Evolutionary conservation across 2,329 filamentous ascomycete genomes (phyloP), one percentile per base, ranked within the genome.

Genomic region (Pyrenophora graminea): DNA sequence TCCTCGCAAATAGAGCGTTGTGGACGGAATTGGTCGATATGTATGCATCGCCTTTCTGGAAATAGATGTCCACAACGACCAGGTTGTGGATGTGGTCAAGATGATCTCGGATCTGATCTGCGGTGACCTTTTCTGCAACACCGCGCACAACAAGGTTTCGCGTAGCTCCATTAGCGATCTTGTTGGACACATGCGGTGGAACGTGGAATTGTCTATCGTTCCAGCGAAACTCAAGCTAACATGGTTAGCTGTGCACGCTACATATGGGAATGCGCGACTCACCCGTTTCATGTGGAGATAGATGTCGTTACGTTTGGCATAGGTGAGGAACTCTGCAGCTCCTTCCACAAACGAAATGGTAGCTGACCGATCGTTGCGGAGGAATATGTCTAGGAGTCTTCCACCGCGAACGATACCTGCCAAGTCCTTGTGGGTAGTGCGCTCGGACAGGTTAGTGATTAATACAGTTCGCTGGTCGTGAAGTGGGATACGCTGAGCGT

Each of bases 41-140:
- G 69, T 83, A 83, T 51, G 82, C 87, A 69, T 85, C 82, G 3
- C 79, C 79, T 15, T 79, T 76, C 2, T 74, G 71, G 69, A 89
- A 87, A 43, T 58, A 56, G 38, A 94, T 75, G 37, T 82, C 82
- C 63, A 94, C 79, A 9, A 95, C 82, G 18, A 87, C 77, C 1
- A 95, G 79, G 55, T 90, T 89, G 75, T 93, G 86, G 53, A 95
- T 93, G 68, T 95, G 90, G 19, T 91, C 87, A 32, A 94, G 79
- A 62, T 95, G 88, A 4, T 86, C 80, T 9, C 87, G 84, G 56
- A 95, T 84, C 13, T 75, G 73, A 6, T 82, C 74, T 58, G 86
- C 86, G 0, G 85, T 90, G 59, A 89, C 45, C 76, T 80, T 45
- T 75, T 75, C 60, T 78, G 61, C 55, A 15, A 82, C 83, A 8